These are phyloP conservation scores for Oryza punctata DNA, from an alignment of 176 grass and related monocot genomes.

Conservation along the genomic window DNA sequence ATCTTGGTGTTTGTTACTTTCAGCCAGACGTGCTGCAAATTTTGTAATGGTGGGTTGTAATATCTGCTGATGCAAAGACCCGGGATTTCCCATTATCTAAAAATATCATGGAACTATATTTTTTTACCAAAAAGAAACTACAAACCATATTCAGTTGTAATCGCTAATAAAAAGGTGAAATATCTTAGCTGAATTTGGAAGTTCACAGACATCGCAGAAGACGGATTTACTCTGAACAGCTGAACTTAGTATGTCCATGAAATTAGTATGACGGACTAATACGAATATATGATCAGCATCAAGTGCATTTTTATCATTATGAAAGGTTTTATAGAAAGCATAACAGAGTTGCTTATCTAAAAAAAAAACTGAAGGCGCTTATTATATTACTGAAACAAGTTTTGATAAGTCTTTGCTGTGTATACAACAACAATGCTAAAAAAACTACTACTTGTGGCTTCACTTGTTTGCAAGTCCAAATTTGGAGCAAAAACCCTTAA, in stretches of 20 bases:
- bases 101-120: neutral
- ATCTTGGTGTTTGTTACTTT: too few relatives aligned
- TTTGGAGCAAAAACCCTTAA: neutral
- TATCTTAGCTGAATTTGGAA: neutral
- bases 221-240: neutral
- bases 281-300: neutral
- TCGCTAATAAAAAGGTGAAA: neutral
- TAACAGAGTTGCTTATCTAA: neutral
- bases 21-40: too few relatives aligned
- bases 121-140: neutral
- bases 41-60: too few relatives aligned
- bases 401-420: neutral
- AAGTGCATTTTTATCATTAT: neutral
- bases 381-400: neutral
- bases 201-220: neutral
- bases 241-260: neutral
- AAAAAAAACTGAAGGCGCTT: neutral
- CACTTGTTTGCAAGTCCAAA: neutral
- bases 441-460: too few relatives aligned
- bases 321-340: neutral
- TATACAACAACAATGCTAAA: neutral
- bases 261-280: neutral
- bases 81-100: too few relatives aligned
- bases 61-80: too few relatives aligned
- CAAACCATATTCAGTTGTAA: neutral